Conservation (phyloP, 2,329 filamentous ascomycete genomes). For the Penicillium sp. region DNA sequence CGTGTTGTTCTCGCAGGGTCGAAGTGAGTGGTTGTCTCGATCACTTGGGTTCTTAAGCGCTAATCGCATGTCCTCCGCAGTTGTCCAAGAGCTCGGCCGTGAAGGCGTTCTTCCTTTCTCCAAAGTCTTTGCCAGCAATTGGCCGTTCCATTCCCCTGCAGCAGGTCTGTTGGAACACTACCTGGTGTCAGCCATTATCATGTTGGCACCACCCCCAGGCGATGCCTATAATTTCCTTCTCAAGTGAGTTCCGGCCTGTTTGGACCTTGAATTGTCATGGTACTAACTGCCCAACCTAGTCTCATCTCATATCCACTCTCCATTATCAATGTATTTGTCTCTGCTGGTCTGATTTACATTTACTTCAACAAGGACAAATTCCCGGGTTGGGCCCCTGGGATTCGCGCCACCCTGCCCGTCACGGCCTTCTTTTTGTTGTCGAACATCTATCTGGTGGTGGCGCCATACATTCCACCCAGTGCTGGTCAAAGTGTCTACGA, state of each 20-base stretch:
- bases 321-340: slow-evolving; percentile 54
- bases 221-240: slow-evolving; percentile 64
- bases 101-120: slow-evolving; percentile 66
- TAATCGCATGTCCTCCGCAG: slow-evolving; percentile 18
- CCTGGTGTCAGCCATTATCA: slow-evolving; percentile 62
- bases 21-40: slow-evolving; percentile 29
- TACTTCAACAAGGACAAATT: slow-evolving; percentile 42
- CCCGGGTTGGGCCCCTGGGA: slow-evolving; percentile 50
- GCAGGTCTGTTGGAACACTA: slow-evolving; percentile 61
- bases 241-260: slow-evolving; percentile 39
- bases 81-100: slow-evolving; percentile 61
- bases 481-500: slow-evolving; percentile 52
- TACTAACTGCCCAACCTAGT: no score
- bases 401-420: slow-evolving; percentile 51
- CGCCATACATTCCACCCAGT: slow-evolving; percentile 52
- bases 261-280: no score
- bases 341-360: slow-evolving; percentile 49
- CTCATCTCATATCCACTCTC: slow-evolving; percentile 42
- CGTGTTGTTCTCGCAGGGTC: slow-evolving; percentile 51
- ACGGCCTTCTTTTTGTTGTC: slow-evolving; percentile 53
- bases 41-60: not conserved
- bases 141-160: slow-evolving; percentile 65
- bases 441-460: slow-evolving; percentile 53
- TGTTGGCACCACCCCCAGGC: slow-evolving; percentile 64
- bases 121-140: slow-evolving; percentile 66